These are phyloP conservation scores for Solanum etuberosum DNA, from an alignment of 257 asterid genomes.

Conservation along the genomic window DNA sequence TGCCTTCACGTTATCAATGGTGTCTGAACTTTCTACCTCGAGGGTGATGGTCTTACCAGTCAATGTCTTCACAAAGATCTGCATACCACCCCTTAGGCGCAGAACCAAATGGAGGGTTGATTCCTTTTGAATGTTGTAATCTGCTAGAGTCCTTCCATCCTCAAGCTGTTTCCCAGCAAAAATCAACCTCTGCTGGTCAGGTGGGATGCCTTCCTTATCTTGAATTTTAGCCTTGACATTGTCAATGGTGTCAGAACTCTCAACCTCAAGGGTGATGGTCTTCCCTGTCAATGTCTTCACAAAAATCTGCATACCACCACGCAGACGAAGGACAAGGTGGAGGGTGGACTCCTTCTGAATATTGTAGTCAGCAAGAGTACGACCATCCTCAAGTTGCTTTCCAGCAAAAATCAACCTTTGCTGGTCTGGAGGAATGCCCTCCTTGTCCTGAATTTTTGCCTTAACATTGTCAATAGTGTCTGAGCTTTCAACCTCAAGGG, in stretches of 20 bases:
- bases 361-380: constrained; percentile 9
- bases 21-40: neutral
- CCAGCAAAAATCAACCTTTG: constrained; percentile 12
- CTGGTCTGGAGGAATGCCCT: constrained; percentile 11
- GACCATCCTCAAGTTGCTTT: constrained; percentile 8
- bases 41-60: neutral
- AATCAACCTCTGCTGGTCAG: constrained; percentile 11
- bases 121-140: constrained; percentile 11
- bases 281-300: constrained; percentile 4
- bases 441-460: constrained; percentile 5
- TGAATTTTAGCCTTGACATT: constrained; percentile 9
- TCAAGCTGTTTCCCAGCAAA: constrained; percentile 14
- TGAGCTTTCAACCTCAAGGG: constrained; percentile 3
- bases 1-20: neutral
- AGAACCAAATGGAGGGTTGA: constrained; percentile 15
- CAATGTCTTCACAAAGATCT: neutral
- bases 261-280: constrained; percentile 7
- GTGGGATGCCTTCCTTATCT: constrained; percentile 8
- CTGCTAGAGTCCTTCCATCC: constrained; percentile 11
- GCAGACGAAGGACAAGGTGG: neutral
- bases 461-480: constrained; percentile 4
- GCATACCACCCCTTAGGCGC: constrained; percentile 9
- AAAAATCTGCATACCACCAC: constrained; percentile 13
- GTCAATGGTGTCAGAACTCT: constrained; percentile 9
- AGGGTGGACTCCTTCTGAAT: constrained; percentile 8